Evolutionary conservation across 2,329 filamentous ascomycete genomes (phyloP).

Genomic region (Colletotrichum sp.): DNA sequence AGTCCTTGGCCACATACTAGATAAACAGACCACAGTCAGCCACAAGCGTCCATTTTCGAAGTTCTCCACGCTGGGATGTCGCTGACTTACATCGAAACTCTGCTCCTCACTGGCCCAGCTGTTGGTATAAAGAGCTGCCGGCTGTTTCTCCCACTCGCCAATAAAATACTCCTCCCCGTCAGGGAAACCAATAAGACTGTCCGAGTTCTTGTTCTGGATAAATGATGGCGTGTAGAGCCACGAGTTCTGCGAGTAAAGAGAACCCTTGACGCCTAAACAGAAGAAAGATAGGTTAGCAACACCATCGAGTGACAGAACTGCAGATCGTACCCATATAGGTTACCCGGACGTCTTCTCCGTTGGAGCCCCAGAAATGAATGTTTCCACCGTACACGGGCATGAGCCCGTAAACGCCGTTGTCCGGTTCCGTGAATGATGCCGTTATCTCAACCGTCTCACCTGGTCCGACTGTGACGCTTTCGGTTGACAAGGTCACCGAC

Average conservation of each 20-base stretch:
- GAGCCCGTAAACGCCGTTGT: not conserved
- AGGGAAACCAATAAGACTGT: not conserved
- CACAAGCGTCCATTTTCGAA: not conserved
- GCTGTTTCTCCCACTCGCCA: not conserved
- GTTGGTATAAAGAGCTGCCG: conserved; percentile 20
- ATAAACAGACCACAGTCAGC: not conserved
- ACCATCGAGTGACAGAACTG: accelerated
- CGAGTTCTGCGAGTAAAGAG: not conserved
- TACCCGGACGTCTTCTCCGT: not conserved
- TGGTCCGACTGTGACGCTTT: not conserved
- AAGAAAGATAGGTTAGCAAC: not conserved
- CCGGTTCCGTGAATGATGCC: not conserved
- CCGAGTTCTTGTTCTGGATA: not conserved
- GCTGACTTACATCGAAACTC: not conserved
- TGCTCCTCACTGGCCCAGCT: conserved; percentile 49
- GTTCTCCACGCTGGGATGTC: accelerated
- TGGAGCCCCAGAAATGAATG: not conserved
- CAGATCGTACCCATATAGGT: not conserved
- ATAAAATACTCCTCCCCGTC: not conserved
- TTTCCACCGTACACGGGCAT: not conserved
- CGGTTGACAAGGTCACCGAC: not conserved
- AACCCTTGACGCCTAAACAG: not conserved
- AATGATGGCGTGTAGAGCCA: not conserved
- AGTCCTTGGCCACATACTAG: not conserved
- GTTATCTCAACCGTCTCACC: not conserved